phyloP scores from a whole-genome alignment of 352 stramenopile genomes.

The Elongisporangium undulatum region DNA sequence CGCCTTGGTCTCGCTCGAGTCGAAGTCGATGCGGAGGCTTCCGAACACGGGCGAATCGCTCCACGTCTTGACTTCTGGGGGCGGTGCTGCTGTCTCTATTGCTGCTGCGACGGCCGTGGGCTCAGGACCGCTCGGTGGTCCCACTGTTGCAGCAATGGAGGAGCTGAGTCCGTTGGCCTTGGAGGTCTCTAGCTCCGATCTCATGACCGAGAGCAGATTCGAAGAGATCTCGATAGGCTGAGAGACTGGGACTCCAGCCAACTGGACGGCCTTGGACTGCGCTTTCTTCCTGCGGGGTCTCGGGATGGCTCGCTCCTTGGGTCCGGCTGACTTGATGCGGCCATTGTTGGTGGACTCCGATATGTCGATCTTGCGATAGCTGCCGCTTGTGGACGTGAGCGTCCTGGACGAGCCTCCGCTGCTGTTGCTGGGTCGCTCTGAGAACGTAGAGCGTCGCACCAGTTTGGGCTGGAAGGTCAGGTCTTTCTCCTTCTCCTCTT shows the following conservation, averaged over 20 bases:
- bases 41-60: conserved; percentile 41
- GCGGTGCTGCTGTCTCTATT: conserved; percentile 6
- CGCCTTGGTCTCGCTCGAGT: conserved; percentile 73
- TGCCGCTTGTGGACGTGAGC: background rate
- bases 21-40: conserved; percentile 53
- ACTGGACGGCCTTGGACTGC: conserved; percentile 28
- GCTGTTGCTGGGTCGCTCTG: conserved; percentile 20
- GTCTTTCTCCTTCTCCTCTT: conserved; percentile 70
- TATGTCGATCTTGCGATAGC: conserved; percentile 11
- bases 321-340: background rate
- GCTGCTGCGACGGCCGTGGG: conserved; percentile 5
- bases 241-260: conserved; percentile 15
- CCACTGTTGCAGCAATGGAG: background rate
- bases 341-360: conserved; percentile 1
- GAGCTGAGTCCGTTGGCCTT: conserved; percentile 14
- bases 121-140: conserved; percentile 3
- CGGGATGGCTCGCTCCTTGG: conserved; percentile 31
- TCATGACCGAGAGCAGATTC: conserved; percentile 59
- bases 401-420: background rate
- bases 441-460: conserved; percentile 57
- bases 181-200: conserved; percentile 58
- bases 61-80: conserved; percentile 33
- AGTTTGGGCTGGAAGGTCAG: conserved; percentile 84
- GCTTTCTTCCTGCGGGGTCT: conserved; percentile 36
- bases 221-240: conserved; percentile 59